A percentile compares a stretch with the other conserved stretches of the same genome.
Conservation (phyloP, 768 basidiomycete species). For the Hemileccinum rubropunctum region DNA sequence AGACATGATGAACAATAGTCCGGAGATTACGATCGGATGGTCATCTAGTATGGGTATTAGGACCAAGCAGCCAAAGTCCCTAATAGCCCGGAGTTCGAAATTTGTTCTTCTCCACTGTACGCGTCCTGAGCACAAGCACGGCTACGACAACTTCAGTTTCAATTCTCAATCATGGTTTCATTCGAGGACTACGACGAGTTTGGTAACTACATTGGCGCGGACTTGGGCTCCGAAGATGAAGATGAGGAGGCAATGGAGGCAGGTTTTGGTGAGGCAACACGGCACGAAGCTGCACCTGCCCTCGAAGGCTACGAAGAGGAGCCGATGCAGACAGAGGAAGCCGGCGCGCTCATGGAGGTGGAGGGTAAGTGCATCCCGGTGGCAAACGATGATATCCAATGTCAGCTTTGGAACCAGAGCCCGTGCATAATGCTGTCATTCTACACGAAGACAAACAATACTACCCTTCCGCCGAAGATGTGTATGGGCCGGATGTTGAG, state of each 20-base stretch:
- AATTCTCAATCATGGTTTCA: constrained; percentile 44
- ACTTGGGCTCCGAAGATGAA: constrained; percentile 81
- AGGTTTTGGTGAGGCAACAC: constrained; percentile 40
- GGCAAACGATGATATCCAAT: neutral
- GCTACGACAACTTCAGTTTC: neutral
- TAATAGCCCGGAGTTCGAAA: constrained; percentile 34
- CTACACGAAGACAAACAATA: constrained; percentile 98
- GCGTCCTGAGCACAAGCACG: constrained; percentile 17
- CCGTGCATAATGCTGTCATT: constrained; percentile 76
- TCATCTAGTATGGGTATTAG: constrained; percentile 6
- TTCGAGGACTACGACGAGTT: constrained; percentile 88
- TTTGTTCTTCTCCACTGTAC: constrained; percentile 23
- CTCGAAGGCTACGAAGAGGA: constrained; percentile 86
- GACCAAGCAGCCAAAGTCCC: neutral
- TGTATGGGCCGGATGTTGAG: constrained; percentile 93
- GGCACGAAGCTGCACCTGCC: constrained; percentile 45
- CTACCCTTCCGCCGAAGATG: constrained; percentile 88
- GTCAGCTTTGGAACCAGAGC: constrained; percentile 46
- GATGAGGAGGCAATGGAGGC: constrained; percentile 54
- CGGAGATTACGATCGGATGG: constrained; percentile 5
- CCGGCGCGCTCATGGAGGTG: constrained; percentile 77
- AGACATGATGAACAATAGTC: constrained; percentile 39
- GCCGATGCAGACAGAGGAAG: constrained; percentile 51
- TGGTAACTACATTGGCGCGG: constrained; percentile 96
- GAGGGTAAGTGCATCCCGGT: constrained; percentile 53